Evolutionary conservation across 495 filamentous ascomycete genomes (phyloP).

Genomic region (Cladorrhinum samala): DNA sequence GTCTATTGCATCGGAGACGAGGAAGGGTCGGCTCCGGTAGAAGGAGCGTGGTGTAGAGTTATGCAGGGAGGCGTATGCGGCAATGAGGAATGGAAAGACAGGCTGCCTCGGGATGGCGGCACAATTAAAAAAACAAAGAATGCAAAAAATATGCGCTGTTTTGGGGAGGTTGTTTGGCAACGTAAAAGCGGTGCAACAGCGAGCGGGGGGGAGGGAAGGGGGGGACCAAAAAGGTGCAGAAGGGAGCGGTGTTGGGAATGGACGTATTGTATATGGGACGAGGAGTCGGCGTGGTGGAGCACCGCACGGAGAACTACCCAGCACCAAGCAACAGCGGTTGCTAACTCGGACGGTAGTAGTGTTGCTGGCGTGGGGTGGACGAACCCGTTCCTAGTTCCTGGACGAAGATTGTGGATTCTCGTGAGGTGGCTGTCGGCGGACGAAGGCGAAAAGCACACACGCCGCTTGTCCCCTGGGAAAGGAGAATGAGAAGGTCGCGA

Average conservation of each 20-base stretch:
- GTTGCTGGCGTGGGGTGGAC: slow-evolving; percentile 4
- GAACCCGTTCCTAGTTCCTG: not conserved
- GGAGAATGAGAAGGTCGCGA: slow-evolving; percentile 14
- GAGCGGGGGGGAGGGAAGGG: slow-evolving; percentile 7
- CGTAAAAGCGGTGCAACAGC: slow-evolving; percentile 8
- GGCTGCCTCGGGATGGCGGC: slow-evolving; percentile 2
- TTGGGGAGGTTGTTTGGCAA: slow-evolving; percentile 1
- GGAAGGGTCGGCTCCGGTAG: slow-evolving; percentile 5
- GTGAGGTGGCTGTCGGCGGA: not conserved
- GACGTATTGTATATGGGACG: slow-evolving; percentile 15
- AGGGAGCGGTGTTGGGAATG: slow-evolving; percentile 3
- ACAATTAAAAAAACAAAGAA: slow-evolving; percentile 8
- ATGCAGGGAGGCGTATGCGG: slow-evolving; percentile 25
- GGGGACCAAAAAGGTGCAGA: slow-evolving; percentile 1
- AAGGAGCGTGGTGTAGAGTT: slow-evolving; percentile 14
- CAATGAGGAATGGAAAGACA: slow-evolving; percentile 12
- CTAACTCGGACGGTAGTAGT: too few relatives aligned
- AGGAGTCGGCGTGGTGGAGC: slow-evolving; percentile 13
- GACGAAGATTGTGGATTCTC: not conserved
- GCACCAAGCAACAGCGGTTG: slow-evolving; percentile 18
- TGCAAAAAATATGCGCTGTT: slow-evolving; percentile 6
- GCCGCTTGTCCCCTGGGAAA: not conserved
- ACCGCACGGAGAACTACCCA: slow-evolving; percentile 5
- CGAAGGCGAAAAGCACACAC: not conserved
- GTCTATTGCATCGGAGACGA: slow-evolving; percentile 35